These are phyloP conservation scores for Yamadazyma friedrichii DNA, from an alignment of 1,139 yeast species.

Conservation along the genomic window DNA sequence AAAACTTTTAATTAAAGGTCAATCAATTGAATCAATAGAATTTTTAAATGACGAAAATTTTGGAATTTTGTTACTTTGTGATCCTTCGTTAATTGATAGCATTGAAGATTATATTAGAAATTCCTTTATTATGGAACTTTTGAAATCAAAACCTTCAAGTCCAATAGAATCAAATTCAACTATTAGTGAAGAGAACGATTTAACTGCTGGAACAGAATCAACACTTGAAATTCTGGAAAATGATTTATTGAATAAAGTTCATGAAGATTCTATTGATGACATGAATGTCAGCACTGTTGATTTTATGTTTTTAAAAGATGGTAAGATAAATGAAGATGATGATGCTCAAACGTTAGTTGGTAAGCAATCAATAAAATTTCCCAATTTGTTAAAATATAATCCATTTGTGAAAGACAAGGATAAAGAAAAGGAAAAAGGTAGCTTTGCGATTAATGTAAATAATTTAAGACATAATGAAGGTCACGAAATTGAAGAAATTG, in stretches of 20 bases:
- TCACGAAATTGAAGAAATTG: slow-evolving; percentile 1
- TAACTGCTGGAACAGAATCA: slow-evolving; percentile 15
- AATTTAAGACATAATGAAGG: slow-evolving; percentile 37
- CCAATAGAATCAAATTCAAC: slow-evolving; percentile 6
- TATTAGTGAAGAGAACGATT: slow-evolving; percentile 7
- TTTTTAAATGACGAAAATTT: slow-evolving; percentile 34
- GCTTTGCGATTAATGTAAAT: slow-evolving; percentile 26
- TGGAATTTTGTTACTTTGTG: slow-evolving; percentile 30
- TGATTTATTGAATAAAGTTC: slow-evolving; percentile 5
- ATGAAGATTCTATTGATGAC: slow-evolving; percentile 3
- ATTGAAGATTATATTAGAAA: slow-evolving; percentile 29
- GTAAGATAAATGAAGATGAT: slow-evolving; percentile 9
- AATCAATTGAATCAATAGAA: slow-evolving; percentile 19
- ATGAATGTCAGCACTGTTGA: slow-evolving; percentile 6
- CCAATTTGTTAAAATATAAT: slow-evolving; percentile 5
- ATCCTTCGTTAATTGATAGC: slow-evolving; percentile 25
- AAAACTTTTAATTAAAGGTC: slow-evolving; percentile 17
- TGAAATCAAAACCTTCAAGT: not conserved
- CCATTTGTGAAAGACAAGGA: not conserved
- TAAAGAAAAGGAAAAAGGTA: slow-evolving; percentile 5
- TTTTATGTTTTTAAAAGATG: slow-evolving; percentile 7
- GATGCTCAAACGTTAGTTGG: slow-evolving; percentile 12
- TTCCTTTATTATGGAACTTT: slow-evolving; percentile 6
- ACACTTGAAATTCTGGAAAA: slow-evolving; percentile 16
- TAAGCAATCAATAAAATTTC: slow-evolving; percentile 5